These are phyloP conservation scores for Metarhizium sp. DNA, from an alignment of 2,329 filamentous ascomycete species.

Conservation along the genomic window DNA sequence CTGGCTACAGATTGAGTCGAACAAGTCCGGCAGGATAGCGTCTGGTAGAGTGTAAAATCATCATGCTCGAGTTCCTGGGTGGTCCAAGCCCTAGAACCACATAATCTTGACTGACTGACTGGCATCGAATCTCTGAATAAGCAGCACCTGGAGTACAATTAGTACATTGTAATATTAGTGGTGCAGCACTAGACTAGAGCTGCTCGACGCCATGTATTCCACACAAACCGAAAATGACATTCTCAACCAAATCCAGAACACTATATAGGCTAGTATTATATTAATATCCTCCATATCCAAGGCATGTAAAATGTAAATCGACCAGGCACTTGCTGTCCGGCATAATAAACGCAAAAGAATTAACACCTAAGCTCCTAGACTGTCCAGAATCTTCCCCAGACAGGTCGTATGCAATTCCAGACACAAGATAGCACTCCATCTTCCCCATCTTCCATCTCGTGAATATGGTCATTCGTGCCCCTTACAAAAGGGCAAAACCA, in stretches of 20 bases:
- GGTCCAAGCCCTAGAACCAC: too few relatives aligned
- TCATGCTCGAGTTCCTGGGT: too few relatives aligned
- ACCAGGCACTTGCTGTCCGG: neutral
- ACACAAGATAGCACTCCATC: neutral
- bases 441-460: neutral
- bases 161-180: too few relatives aligned
- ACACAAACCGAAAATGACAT: neutral
- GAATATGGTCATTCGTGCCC: constrained; percentile 1
- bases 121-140: too few relatives aligned
- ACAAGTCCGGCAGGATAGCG: too few relatives aligned
- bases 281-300: neutral
- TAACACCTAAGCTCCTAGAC: neutral
- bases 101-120: too few relatives aligned
- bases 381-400: neutral
- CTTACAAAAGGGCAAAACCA: constrained; percentile 31
- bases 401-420: neutral
- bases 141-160: too few relatives aligned
- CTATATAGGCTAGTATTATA: neutral
- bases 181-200: too few relatives aligned
- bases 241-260: neutral
- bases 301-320: neutral
- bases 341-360: neutral
- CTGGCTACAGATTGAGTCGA: too few relatives aligned
- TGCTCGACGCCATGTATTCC: neutral
- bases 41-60: too few relatives aligned